Evolutionary conservation across 768 basidiomycete genomes (phyloP).

Genomic region (Gymnopilus dilepis): DNA sequence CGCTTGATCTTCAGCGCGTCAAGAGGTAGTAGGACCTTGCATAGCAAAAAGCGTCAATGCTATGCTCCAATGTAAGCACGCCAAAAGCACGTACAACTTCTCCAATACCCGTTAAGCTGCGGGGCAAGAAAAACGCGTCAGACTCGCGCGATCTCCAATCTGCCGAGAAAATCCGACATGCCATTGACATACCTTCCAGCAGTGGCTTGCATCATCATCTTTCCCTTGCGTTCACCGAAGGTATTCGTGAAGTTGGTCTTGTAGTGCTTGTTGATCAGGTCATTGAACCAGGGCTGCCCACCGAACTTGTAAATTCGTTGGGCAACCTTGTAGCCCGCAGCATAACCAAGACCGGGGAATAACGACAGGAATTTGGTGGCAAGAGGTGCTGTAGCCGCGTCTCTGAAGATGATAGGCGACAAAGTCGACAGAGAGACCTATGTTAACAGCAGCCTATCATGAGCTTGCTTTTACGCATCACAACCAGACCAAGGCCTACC

Average conservation of each 20-base stretch:
- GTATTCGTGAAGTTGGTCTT: constrained; percentile 78
- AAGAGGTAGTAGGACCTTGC: constrained; percentile 87
- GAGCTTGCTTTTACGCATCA: background rate
- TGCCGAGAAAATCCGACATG: background rate
- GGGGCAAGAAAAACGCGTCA: constrained; percentile 10
- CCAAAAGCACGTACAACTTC: constrained; percentile 74
- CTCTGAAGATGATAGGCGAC: constrained; percentile 86
- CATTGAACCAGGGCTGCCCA: constrained; percentile 97
- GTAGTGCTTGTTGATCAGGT: constrained; percentile 83
- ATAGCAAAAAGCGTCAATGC: background rate
- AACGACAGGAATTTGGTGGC: constrained; percentile 80
- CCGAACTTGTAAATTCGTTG: constrained; percentile 98
- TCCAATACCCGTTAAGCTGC: constrained; percentile 80
- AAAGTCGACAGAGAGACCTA: constrained; percentile 70
- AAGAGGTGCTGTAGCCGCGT: constrained; percentile 72
- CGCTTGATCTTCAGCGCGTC: constrained; percentile 99
- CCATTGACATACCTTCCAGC: constrained; percentile 78
- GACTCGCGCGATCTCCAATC: constrained; percentile 4
- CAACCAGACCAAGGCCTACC: constrained; percentile 40
- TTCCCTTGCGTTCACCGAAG: constrained; percentile 95
- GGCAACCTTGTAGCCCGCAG: constrained; percentile 95
- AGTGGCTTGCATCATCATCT: constrained; percentile 92
- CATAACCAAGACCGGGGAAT: constrained; percentile 98
- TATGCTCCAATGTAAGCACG: background rate
- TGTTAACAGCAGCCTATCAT: background rate